These are phyloP conservation scores for Cynanchum wilfordii DNA, from an alignment of 257 asterid species.

Conservation along the genomic window DNA sequence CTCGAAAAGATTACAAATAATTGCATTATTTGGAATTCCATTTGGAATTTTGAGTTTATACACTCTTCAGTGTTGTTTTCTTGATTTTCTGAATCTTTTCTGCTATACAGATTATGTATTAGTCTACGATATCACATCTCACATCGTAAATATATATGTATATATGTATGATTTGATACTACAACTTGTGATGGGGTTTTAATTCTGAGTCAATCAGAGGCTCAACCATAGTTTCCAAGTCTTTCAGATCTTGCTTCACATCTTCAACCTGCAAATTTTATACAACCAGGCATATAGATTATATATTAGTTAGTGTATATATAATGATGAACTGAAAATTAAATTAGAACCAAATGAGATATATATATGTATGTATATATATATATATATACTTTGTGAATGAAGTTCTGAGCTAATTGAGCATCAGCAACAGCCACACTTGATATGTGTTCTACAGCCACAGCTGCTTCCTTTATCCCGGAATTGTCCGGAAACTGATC, in stretches of 20 bases:
- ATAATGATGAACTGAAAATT: background rate
- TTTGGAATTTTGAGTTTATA: background rate
- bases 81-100: too few species aligned
- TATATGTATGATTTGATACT: background rate
- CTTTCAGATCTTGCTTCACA: slow-evolving; percentile 54
- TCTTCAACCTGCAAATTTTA: slow-evolving; percentile 46
- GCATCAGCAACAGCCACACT: slow-evolving; percentile 50
- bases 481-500: slow-evolving; percentile 47
- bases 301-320: background rate
- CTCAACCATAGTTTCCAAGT: slow-evolving; percentile 42
- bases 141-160: too few species aligned
- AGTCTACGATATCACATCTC: too few species aligned
- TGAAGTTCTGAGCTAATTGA: slow-evolving; percentile 34
- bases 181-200: background rate
- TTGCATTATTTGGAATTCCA: background rate
- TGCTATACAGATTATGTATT: too few species aligned
- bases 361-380: background rate
- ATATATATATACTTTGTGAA: slow-evolving; percentile 40
- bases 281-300: background rate
- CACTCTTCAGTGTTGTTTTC: too few species aligned
- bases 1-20: background rate
- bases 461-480: slow-evolving; percentile 53
- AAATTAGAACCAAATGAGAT: background rate
- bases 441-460: slow-evolving; percentile 44
- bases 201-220: slow-evolving; percentile 34